Percentiles rank a stretch among this genome's conserved stretches.
Conservation (phyloP, 768 basidiomycete species). For the Cyathus striatus region DNA sequence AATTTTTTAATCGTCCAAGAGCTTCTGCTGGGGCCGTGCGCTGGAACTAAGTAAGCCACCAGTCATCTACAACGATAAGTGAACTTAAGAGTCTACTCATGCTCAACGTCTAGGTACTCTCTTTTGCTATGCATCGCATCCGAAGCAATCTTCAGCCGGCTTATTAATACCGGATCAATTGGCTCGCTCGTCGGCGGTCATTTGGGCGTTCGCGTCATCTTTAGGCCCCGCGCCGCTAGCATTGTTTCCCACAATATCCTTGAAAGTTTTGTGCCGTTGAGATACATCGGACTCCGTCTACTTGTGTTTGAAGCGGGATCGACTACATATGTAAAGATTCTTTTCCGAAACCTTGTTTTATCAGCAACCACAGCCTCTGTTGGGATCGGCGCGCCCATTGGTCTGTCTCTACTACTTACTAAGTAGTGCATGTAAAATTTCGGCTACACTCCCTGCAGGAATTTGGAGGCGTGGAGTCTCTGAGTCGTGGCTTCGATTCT, state of each 20-base stretch:
- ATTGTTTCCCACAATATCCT: slow-evolving; percentile 38
- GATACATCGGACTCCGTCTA: slow-evolving; percentile 43
- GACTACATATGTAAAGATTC: slow-evolving; percentile 38
- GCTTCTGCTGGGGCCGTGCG: no score
- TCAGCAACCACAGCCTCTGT: slow-evolving; percentile 44
- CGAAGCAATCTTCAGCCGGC: slow-evolving; percentile 31
- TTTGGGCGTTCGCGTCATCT: slow-evolving; percentile 55
- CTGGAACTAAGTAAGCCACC: no score
- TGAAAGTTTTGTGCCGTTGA: slow-evolving; percentile 35
- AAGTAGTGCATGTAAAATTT: slow-evolving; percentile 33
- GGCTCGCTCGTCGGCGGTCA: slow-evolving; percentile 51
- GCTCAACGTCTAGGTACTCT: no score
- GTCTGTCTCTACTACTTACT: slow-evolving; percentile 41
- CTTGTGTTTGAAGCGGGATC: slow-evolving; percentile 60
- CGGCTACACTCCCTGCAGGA: slow-evolving; percentile 37
- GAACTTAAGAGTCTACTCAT: no score
- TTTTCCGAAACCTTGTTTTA: slow-evolving; percentile 41
- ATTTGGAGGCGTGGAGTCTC: no score
- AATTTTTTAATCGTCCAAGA: no score
- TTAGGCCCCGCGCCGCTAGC: slow-evolving; percentile 42
- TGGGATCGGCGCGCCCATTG: slow-evolving; percentile 48
- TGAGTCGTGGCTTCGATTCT: no score
- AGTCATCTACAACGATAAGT: no score
- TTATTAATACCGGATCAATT: slow-evolving; percentile 39
- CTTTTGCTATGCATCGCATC: slow-evolving; percentile 48